Base-by-base conservation (phyloP, 2,329 filamentous ascomycete species). In the Fusarium sp. region DNA sequence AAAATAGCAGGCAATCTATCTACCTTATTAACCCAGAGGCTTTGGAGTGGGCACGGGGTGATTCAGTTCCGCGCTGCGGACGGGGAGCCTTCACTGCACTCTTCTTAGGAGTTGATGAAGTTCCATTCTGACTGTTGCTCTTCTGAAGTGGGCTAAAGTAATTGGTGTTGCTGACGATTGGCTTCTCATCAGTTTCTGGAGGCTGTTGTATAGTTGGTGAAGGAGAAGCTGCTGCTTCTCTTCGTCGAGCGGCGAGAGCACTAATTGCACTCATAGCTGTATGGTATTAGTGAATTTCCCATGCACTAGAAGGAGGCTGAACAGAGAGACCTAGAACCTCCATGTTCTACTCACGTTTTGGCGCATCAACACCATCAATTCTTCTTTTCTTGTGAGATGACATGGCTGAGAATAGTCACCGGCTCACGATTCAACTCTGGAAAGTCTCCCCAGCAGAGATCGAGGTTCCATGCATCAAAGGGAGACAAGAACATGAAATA, bases 241-340 rank as follows among this genome's bases (percentile, higher is more conserved):
- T 76, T 31, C 79, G 75, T 15, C 78, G 75, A 61, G 79, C 80
- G 34, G 79, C 76, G 21, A 81, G 67, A 7, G 80, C 79, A 62
- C 78, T 80, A n/a, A 80, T 66, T n/a, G 80, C 79, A 40, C 76
- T 80, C 58, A 76, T 73, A 4, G 75, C 68, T 65, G 13, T 22
- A 17, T 24, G 21, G 19, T 34, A 14, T 63, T 34, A 66, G 44
- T 21, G 17, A 5, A 4, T 14, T 6, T 15, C 14, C 24, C 24
- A 13, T 13, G 26, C 14, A 36, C 28, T 14, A 28, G 2, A 36
- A 6, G 2, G 40, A 15, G 5, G 5, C 19, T 33, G 17, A 51
- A 10, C 6, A 54, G 11, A 22, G 31, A 31, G 10, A 15, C 28
- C 40, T 21, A 42, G 13, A 28, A 45, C 10, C 14, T 42, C 7